Base-by-base conservation (phyloP, 2,329 filamentous ascomycete genomes). In the Byssochlamys sp. region DNA sequence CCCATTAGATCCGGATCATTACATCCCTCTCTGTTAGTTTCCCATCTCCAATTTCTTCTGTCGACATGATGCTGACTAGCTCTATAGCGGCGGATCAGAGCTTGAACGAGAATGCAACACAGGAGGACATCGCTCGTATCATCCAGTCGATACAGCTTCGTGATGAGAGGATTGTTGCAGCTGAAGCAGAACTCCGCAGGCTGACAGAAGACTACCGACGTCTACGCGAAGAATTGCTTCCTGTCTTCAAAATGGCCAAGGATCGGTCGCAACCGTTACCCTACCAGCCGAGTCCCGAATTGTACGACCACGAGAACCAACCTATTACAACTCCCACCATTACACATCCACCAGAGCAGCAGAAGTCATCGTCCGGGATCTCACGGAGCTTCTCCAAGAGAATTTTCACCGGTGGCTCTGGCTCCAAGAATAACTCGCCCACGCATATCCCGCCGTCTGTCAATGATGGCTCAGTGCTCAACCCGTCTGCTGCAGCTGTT, bases 71-170 rank as follows among this genome's bases (percentile, higher is more conserved):
- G 26, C 33, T 55, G 50, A 57, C 58, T 52, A 3, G 24, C 57
- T 50, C 35, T 57, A 56, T 68, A 96, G 92, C 94, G 62, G 92
- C 91, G 70, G 94, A 96, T 70, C 88, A 88, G 62, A 89, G 91
- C 71, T 87, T 91, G 71, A 91, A 95, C 69, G 85, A 89, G 57
- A 88, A 86, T 48, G 92, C 92, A 4, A 96, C 91, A 0, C 85
- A 96, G 64, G 92, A 96, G 67, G 94, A 99, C 69, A 90, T 99
- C 67, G 88, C 90, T 62, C 86, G 91, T 55, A 82, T 99, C 24
- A 92, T 96, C 60, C 89, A 92, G 67, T 91, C 95, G 61, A 85
- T 99, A 52, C 86, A 89, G 63, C 79, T 95, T 61, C 88, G 94
- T 64, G 94, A 99, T 71, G 90, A 96, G 75, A 86, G 91, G 59